phyloP scores from a whole-genome alignment of 306 rosid genomes.

The Nissolia schottii region DNA sequence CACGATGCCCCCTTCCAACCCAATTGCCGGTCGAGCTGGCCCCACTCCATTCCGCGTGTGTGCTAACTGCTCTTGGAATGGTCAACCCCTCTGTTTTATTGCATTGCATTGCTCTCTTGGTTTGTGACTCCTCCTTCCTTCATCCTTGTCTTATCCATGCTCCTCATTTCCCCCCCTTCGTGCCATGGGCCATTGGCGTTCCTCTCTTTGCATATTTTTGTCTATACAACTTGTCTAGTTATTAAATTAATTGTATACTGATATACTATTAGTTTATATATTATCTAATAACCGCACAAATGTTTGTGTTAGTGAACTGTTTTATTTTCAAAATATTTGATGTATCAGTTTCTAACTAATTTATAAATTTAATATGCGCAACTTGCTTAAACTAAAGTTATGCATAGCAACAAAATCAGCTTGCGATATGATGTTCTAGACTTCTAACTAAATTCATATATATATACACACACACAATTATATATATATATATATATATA shows the following conservation, averaged over 20 bases:
- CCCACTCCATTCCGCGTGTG: constrained; percentile 32
- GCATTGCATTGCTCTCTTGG: neutral
- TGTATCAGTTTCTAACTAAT: too few relatives aligned
- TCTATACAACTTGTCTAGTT: neutral
- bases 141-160: neutral
- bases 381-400: neutral
- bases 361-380: neutral
- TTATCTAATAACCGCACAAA: too few relatives aligned
- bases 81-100: neutral
- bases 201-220: neutral
- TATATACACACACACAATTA: too few relatives aligned
- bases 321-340: too few relatives aligned
- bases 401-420: too few relatives aligned
- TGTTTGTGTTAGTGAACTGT: too few relatives aligned
- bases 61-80: neutral
- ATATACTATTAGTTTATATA: too few relatives aligned
- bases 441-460: too few relatives aligned
- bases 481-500: too few relatives aligned
- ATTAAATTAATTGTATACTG: too few relatives aligned
- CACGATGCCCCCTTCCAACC: constrained; percentile 52
- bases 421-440: too few relatives aligned
- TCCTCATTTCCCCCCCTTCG: neutral
- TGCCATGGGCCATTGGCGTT: neutral
- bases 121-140: neutral
- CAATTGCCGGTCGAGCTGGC: constrained; percentile 33